Evolutionary conservation across 805 yeast species (phyloP).

Genomic region (Maudiozyma turicensis): DNA sequence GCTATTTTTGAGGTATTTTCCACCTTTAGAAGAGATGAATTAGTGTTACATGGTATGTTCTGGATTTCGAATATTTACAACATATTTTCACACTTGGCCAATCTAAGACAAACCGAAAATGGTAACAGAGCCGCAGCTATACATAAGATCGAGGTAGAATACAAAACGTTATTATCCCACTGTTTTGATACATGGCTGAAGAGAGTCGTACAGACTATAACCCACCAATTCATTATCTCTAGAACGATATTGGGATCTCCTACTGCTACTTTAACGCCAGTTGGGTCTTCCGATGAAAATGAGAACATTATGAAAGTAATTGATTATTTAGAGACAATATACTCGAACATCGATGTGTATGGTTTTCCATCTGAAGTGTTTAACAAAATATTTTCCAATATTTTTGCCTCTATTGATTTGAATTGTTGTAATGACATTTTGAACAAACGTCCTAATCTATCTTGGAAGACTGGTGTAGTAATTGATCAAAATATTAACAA

Average conservation of each 20-base stretch:
- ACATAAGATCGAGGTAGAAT: background rate
- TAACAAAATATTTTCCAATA: background rate
- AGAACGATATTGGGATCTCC: slow-evolving; percentile 7
- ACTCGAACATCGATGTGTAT: slow-evolving; percentile 60
- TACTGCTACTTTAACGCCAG: background rate
- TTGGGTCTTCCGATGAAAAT: background rate
- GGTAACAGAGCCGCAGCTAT: background rate
- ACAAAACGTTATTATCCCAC: background rate
- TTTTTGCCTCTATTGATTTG: slow-evolving; percentile 4
- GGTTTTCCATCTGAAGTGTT: slow-evolving; percentile 56
- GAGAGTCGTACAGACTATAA: slow-evolving; percentile 2
- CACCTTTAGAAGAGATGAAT: background rate
- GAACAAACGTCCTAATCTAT: slow-evolving; percentile 5
- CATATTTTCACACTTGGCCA: background rate
- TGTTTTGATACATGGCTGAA: slow-evolving; percentile 7
- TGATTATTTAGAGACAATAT: slow-evolving; percentile 75
- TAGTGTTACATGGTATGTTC: background rate
- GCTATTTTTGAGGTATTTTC: background rate
- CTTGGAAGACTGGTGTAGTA: slow-evolving; percentile 9
- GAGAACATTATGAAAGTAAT: slow-evolving; percentile 31
- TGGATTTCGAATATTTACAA: slow-evolving; percentile 1
- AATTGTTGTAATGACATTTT: slow-evolving; percentile 9
- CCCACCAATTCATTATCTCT: slow-evolving; percentile 5
- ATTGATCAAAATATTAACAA: slow-evolving; percentile 2
- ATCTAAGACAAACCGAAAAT: background rate